A percentile compares a stretch with the other conserved stretches of the same genome.
These are phyloP conservation scores for Astrothelium subdiscretum DNA, from an alignment of 495 filamentous ascomycete species.

Conservation along the genomic window DNA sequence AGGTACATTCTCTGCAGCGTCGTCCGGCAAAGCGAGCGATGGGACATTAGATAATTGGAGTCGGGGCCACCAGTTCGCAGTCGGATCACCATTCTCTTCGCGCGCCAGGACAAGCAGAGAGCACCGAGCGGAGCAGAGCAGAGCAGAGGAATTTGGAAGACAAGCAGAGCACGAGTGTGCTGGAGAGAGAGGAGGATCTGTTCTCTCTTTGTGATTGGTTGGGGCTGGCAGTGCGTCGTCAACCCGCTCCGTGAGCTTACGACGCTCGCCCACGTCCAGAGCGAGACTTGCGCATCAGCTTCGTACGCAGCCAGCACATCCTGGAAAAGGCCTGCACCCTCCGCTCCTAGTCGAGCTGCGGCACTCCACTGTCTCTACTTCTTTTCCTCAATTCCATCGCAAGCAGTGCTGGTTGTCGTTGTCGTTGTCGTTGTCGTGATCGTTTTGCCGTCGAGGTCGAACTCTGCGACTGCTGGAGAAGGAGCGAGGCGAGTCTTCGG, in stretches of 20 bases:
- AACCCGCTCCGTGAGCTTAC: background rate
- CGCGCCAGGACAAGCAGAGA: too few species aligned
- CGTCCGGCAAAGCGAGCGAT: too few species aligned
- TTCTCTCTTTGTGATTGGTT: background rate
- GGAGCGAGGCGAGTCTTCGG: background rate
- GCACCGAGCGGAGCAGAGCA: background rate
- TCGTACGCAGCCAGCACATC: background rate
- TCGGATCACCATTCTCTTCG: too few species aligned
- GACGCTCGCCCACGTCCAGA: background rate
- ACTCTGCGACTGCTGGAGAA: background rate
- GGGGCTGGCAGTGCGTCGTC: background rate
- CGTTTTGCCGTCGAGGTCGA: background rate
- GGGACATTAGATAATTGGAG: too few species aligned
- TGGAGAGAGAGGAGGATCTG: background rate
- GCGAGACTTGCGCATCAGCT: slow-evolving; percentile 1
- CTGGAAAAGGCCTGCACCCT: background rate
- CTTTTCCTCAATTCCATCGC: background rate
- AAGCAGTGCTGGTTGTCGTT: background rate
- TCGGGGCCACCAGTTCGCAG: too few species aligned
- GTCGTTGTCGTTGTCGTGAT: background rate
- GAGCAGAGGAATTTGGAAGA: background rate
- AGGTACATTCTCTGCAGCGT: background rate
- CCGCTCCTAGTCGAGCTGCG: background rate
- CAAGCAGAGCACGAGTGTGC: too few species aligned
- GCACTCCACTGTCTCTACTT: background rate